These are phyloP conservation scores for Colletotrichum gloeosporioides DNA, from an alignment of 2,329 filamentous ascomycete genomes.

Conservation along the genomic window DNA sequence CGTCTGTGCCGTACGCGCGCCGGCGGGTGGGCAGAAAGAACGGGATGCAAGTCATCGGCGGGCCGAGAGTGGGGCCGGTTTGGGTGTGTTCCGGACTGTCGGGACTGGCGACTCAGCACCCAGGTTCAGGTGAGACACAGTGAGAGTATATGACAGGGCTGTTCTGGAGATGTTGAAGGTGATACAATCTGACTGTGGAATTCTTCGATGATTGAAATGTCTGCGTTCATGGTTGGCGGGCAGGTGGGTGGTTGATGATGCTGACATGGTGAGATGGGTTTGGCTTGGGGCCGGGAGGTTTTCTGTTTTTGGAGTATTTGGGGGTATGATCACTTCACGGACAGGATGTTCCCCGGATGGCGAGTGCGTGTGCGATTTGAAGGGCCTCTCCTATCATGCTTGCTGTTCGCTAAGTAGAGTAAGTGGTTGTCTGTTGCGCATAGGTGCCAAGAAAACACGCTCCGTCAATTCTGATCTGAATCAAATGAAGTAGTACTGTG, in stretches of 20 bases:
- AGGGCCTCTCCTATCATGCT: not conserved
- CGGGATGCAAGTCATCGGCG: not conserved
- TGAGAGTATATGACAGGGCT: not conserved
- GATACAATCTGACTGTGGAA: not conserved
- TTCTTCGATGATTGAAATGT: not conserved
- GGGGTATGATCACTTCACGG: fast-evolving
- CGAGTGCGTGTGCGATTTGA: not conserved
- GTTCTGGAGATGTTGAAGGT: not conserved
- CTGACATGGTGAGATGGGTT: not conserved
- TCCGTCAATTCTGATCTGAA: too few relatives aligned
- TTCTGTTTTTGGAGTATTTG: not conserved
- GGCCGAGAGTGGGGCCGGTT: not conserved
- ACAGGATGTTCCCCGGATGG: not conserved
- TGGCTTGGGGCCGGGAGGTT: not conserved
- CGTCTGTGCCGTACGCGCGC: not conserved
- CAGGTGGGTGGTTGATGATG: too few relatives aligned
- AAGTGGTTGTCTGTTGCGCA: not conserved
- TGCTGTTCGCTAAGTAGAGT: not conserved
- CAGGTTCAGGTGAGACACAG: not conserved
- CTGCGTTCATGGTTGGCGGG: too few relatives aligned
- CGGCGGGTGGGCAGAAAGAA: not conserved
- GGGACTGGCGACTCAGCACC: not conserved
- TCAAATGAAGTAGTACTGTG: too few relatives aligned
- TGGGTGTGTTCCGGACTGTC: not conserved
- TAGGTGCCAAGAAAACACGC: not conserved